A percentile compares a stretch with the other conserved stretches of the same genome.
phyloP scores from a whole-genome alignment of 108 stramenopile genomes.

The Cylindrotheca closterium region DNA sequence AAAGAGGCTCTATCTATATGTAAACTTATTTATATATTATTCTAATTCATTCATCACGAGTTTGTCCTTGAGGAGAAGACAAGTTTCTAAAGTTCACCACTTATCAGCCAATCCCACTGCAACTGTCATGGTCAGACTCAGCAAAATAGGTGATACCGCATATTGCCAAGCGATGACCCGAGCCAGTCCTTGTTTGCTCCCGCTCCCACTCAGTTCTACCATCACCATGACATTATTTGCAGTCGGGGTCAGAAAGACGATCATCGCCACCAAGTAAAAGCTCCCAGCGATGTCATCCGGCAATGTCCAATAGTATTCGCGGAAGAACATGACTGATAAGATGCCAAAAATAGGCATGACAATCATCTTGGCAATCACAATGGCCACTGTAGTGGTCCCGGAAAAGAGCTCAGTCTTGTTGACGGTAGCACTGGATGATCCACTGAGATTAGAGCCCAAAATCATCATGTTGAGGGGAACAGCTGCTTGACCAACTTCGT shows the following conservation, averaged over 20 bases:
- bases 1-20: too few relatives aligned
- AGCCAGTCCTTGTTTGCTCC: conserved; percentile 80
- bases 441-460: conserved; percentile 76
- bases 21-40: too few relatives aligned
- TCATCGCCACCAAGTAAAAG: conserved; percentile 81
- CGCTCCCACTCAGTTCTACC: conserved; percentile 71
- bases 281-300: conserved; percentile 74
- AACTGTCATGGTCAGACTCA: conserved; percentile 53
- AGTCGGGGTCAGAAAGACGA: conserved; percentile 84
- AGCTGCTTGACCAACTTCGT: conserved; percentile 73
- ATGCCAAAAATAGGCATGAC: conserved; percentile 79
- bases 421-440: conserved; percentile 31
- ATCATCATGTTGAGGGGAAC: conserved; percentile 92
- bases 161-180: conserved; percentile 79
- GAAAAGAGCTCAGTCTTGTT: conserved; percentile 38
- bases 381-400: conserved; percentile 45
- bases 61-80: too few relatives aligned
- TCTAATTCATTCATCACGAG: too few relatives aligned
- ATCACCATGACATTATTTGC: conserved; percentile 95
- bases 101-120: conserved; percentile 39
- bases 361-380: conserved; percentile 81
- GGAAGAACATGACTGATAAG: conserved; percentile 45
- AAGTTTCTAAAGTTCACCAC: conserved; percentile 1
- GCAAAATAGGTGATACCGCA: conserved; percentile 64
- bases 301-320: conserved; percentile 42